phyloP scores from a whole-genome alignment of 2,329 filamentous ascomycete species.

The Xenosphaeropsis pyriputrescens region DNA sequence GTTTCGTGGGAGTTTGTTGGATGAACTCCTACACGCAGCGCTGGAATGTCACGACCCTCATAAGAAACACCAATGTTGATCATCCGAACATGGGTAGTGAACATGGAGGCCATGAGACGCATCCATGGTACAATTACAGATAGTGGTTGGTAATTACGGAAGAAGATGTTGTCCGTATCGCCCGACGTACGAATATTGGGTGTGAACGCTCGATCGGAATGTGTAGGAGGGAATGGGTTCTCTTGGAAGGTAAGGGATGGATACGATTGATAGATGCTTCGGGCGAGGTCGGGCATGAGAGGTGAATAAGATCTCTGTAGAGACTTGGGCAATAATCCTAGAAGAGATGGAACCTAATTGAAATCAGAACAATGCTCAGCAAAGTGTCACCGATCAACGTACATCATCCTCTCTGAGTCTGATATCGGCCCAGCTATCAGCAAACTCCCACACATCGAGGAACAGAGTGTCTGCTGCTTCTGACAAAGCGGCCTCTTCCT shows the following conservation, averaged over 20 bases:
- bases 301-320: constrained; percentile 58
- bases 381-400: constrained; percentile 13
- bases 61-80: constrained; percentile 72
- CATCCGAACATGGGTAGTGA: constrained; percentile 62
- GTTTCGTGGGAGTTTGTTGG: constrained; percentile 29
- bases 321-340: constrained; percentile 62
- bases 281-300: constrained; percentile 67
- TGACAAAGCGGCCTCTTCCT: constrained; percentile 57
- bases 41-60: constrained; percentile 76
- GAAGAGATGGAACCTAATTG: constrained; percentile 48
- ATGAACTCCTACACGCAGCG: constrained; percentile 57
- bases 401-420: constrained; percentile 64
- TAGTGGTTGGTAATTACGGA: constrained; percentile 81
- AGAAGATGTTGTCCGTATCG: constrained; percentile 63
- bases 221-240: constrained; percentile 8
- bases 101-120: constrained; percentile 78
- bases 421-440: constrained; percentile 71
- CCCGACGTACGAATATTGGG: constrained; percentile 13
- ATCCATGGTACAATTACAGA: constrained; percentile 76
- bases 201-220: constrained; percentile 15
- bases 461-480: constrained; percentile 62
- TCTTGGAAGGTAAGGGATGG: constrained; percentile 20
- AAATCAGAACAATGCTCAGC: constrained; percentile 3
- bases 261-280: constrained; percentile 64
- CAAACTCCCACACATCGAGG: constrained; percentile 83